A percentile compares a stretch with the other conserved stretches of the same genome.
phyloP scores from a whole-genome alignment of 352 stramenopile species.

The Globisporangium acanthophoron region DNA sequence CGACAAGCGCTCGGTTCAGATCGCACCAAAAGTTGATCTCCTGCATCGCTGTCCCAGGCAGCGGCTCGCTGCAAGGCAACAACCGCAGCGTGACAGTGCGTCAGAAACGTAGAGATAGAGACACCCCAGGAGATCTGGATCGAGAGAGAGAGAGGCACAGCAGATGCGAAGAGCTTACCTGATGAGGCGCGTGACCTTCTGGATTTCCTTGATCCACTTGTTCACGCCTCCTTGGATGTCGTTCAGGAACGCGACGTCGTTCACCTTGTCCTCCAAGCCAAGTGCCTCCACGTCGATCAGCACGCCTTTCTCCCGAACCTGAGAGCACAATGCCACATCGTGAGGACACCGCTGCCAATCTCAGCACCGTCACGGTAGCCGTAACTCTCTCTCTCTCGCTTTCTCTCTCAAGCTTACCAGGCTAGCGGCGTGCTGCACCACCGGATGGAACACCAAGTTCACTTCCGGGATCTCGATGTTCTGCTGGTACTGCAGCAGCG shows the following conservation, averaged over 20 bases:
- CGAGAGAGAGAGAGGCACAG: background rate
- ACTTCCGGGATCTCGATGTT: constrained; percentile 94
- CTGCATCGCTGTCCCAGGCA: constrained; percentile 86
- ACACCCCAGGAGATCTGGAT: too few species aligned
- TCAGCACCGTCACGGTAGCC: background rate
- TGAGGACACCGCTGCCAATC: background rate
- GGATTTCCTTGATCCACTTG: constrained; percentile 94
- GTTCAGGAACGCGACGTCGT: constrained; percentile 83
- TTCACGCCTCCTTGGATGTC: constrained; percentile 88
- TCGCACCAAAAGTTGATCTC: constrained; percentile 96
- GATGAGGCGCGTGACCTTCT: constrained; percentile 89
- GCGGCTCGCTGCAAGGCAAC: constrained; percentile 43
- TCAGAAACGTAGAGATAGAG: background rate
- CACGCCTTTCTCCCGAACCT: constrained; percentile 69
- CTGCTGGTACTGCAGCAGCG: constrained; percentile 92
- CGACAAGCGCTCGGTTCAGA: constrained; percentile 84
- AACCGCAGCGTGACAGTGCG: constrained; percentile 2
- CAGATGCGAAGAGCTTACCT: constrained; percentile 20
- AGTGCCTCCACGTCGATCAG: constrained; percentile 79
- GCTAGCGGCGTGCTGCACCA: constrained; percentile 78
- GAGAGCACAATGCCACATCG: background rate
- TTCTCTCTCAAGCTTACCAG: constrained; percentile 15
- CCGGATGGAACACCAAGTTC: constrained; percentile 82
- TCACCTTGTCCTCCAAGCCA: constrained; percentile 75
- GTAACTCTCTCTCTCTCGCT: too few species aligned